Evolutionary conservation across 441 rosid species (phyloP).

Genomic region (Geranium incanum): DNA sequence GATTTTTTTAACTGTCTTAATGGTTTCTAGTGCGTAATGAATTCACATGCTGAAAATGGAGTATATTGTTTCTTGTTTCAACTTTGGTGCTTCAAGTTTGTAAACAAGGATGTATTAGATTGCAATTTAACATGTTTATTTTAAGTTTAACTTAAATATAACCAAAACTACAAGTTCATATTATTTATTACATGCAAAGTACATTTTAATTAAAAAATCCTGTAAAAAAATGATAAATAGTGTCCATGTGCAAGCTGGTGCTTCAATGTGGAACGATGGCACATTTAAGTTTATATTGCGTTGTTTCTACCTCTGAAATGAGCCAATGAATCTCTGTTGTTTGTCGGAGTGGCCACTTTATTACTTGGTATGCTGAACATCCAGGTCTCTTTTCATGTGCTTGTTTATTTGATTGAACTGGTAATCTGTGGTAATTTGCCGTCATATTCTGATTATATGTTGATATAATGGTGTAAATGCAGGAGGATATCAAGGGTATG

Average conservation of each 20-base stretch:
- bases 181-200: not conserved
- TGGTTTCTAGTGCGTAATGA: too few relatives aligned
- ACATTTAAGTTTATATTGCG: not conserved
- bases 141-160: too few relatives aligned
- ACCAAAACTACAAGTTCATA: not conserved
- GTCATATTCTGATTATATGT: constrained; percentile 8
- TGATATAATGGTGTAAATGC: constrained; percentile 30
- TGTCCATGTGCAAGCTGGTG: not conserved
- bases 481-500: constrained; percentile 59
- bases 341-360: not conserved
- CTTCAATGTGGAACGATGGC: not conserved
- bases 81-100: too few relatives aligned
- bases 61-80: too few relatives aligned
- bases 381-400: not conserved
- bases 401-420: not conserved
- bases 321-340: not conserved
- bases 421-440: not conserved
- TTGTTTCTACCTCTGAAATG: constrained; percentile 1
- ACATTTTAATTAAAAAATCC: too few relatives aligned
- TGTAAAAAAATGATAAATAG: not conserved
- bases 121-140: too few relatives aligned
- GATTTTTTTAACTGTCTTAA: not conserved
- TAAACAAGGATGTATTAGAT: too few relatives aligned
- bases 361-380: not conserved
- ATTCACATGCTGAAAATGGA: not conserved